Conservation (phyloP, 768 basidiomycete genomes). For the Hortiboletus flavorubellus region DNA sequence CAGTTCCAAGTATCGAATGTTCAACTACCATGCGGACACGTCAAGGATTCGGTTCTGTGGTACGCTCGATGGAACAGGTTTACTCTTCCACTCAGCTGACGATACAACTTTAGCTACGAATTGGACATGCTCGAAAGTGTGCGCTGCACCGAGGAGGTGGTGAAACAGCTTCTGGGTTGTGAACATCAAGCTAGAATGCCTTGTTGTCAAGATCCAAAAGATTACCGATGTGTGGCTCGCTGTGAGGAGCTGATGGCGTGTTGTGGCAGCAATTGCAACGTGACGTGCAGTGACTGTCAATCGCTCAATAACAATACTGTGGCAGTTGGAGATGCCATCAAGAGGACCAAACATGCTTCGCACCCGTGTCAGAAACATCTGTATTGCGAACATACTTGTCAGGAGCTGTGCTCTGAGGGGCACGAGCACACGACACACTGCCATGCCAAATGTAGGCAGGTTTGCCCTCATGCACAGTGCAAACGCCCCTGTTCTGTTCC, state of each 20-base stretch:
- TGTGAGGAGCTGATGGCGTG: constrained; percentile 50
- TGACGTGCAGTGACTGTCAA: constrained; percentile 51
- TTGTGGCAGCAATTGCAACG: constrained; percentile 49
- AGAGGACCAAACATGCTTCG: constrained; percentile 34
- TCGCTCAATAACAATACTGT: not conserved
- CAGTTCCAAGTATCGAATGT: constrained; percentile 44
- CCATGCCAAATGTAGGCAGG: constrained; percentile 46
- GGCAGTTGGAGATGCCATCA: constrained; percentile 2
- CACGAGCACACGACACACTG: constrained; percentile 52
- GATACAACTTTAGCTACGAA: constrained; percentile 36
- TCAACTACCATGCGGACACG: constrained; percentile 57
- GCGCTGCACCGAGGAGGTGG: constrained; percentile 41
- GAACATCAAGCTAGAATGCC: constrained; percentile 48
- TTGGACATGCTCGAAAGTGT: constrained; percentile 44
- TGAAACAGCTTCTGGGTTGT: constrained; percentile 46
- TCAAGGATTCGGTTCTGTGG: constrained; percentile 45
- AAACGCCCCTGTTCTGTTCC: constrained; percentile 44
- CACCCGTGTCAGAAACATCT: constrained; percentile 52
- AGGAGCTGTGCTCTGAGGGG: constrained; percentile 42
- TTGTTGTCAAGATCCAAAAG: constrained; percentile 45
- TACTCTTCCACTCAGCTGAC: not conserved
- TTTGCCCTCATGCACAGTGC: constrained; percentile 53
- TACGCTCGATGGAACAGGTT: constrained; percentile 22
- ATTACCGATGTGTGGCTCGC: constrained; percentile 35
- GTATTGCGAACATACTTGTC: constrained; percentile 57